phyloP scores from a whole-genome alignment of 2,329 filamentous ascomycete species.

The Botryotinia convoluta region DNA sequence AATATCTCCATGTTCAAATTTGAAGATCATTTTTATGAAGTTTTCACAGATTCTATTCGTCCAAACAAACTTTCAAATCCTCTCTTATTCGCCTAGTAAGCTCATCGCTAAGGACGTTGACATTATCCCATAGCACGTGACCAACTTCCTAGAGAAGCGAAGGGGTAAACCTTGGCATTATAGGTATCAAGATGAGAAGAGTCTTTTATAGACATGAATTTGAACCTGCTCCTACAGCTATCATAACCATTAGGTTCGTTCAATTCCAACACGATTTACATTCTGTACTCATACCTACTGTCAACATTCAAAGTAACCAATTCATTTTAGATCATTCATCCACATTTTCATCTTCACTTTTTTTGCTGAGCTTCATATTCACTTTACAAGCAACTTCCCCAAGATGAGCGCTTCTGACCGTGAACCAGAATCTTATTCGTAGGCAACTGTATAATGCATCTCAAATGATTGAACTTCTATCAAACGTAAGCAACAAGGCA shows the following conservation, averaged over 20 bases:
- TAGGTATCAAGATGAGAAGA: not conserved
- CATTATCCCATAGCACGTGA: not conserved
- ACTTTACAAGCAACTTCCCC: not conserved
- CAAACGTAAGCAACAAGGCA: not conserved
- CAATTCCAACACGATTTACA: not conserved
- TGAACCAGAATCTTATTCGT: not conserved
- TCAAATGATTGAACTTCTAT: not conserved
- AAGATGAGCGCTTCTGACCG: fast-evolving
- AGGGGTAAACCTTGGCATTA: conserved; percentile 15
- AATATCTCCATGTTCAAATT: not conserved
- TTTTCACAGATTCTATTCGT: not conserved
- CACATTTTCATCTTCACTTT: not conserved
- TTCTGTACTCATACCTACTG: fast-evolving
- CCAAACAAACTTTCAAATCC: not conserved
- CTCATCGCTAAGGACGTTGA: not conserved
- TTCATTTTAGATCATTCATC: not conserved
- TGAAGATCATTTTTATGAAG: too few relatives aligned
- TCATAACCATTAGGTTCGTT: fast-evolving
- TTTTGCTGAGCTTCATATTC: not conserved
- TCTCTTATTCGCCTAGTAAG: too few relatives aligned
- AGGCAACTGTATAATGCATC: fast-evolving
- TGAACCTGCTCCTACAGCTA: fast-evolving
- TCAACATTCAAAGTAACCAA: not conserved
- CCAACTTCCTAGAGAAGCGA: not conserved
- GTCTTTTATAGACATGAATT: not conserved